Evolutionary conservation across 371 early-diverging fungal species (phyloP).

Genomic region (Parasitella parasitica): DNA sequence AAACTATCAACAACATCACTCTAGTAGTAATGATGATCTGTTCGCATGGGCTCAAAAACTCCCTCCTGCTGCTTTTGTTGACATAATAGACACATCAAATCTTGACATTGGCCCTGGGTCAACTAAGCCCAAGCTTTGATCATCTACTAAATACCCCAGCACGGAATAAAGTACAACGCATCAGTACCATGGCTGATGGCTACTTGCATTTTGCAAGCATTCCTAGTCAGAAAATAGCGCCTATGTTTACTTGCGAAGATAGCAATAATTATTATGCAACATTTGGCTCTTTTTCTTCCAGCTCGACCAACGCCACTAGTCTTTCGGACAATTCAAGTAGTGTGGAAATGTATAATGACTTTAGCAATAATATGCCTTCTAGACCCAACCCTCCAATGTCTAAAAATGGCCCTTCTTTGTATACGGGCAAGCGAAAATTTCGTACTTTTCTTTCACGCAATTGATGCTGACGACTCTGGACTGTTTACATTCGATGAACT

Average conservation of each 20-base stretch:
- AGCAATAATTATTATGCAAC: background rate
- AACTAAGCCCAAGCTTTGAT: background rate
- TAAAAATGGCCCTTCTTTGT: slow-evolving; percentile 1
- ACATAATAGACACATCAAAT: background rate
- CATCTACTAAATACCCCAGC: background rate
- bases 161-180: background rate
- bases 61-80: background rate
- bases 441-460: background rate
- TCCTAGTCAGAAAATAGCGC: too few relatives aligned
- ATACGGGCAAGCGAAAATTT: slow-evolving; percentile 4
- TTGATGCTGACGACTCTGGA: slow-evolving; percentile 2
- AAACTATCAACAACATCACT: background rate
- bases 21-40: background rate
- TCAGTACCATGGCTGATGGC: background rate
- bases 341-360: background rate
- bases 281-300: background rate
- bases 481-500: slow-evolving; percentile 9
- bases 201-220: too few relatives aligned
- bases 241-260: background rate
- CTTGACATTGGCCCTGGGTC: background rate
- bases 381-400: slow-evolving; percentile 3
- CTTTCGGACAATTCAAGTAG: background rate
- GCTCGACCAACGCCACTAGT: background rate
- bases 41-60: background rate
- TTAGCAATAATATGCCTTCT: background rate